phyloP scores from a whole-genome alignment of 305 asterid species.

The Plantago coronopus region DNA sequence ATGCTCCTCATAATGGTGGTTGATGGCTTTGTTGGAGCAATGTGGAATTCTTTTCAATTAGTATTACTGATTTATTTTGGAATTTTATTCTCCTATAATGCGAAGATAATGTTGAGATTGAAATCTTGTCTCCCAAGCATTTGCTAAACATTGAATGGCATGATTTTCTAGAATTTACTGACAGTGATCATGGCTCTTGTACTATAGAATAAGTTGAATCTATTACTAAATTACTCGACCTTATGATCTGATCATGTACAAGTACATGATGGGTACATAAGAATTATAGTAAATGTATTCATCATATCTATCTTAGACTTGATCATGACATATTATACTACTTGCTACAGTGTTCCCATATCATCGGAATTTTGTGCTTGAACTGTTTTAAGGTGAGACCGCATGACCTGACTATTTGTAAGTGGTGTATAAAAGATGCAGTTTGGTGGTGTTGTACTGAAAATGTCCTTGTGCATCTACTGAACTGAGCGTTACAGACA shows the following conservation, averaged over 20 bases:
- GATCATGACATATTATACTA: neutral
- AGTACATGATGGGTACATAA: constrained; percentile 1
- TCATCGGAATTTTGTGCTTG: neutral
- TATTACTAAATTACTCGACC: constrained; percentile 3
- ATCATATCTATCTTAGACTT: neutral
- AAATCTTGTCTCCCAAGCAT: constrained; percentile 5
- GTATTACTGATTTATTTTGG: neutral
- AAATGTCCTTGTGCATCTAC: neutral
- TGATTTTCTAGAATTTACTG: constrained; percentile 28
- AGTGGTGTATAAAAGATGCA: neutral
- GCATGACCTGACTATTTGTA: neutral
- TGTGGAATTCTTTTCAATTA: constrained; percentile 18
- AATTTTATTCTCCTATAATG: constrained; percentile 13
- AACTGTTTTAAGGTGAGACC: neutral
- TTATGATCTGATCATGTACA: constrained; percentile 20
- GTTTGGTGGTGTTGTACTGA: neutral
- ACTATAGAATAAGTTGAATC: constrained; percentile 13
- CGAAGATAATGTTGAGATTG: constrained; percentile 18
- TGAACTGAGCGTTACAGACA: neutral
- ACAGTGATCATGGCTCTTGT: constrained; percentile 16
- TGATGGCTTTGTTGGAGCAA: constrained; percentile 14
- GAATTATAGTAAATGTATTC: neutral
- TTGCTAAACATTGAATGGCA: constrained; percentile 23
- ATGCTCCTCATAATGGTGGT: constrained; percentile 21
- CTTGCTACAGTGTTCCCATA: neutral